Conservation (phyloP, 1,284 basidiomycete species). For the Acaromyces ingoldii region DNA sequence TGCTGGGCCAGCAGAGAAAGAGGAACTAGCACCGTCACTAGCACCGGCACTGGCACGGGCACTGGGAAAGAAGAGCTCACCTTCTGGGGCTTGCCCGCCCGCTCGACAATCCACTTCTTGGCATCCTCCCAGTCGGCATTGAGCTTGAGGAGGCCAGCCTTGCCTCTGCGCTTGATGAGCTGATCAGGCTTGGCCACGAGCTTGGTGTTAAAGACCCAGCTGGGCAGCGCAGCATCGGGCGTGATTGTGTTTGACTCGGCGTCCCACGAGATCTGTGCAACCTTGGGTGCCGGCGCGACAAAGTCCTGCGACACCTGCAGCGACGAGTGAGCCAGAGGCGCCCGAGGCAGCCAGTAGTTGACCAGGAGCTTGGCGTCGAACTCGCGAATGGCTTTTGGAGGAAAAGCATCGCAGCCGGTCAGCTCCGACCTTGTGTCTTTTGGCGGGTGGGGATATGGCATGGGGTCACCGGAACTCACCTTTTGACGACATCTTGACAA, state of each 20-base stretch:
- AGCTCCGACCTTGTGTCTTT: background rate
- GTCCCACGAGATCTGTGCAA: slow-evolving; percentile 68
- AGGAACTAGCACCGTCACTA: no score
- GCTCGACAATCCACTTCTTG: slow-evolving; percentile 71
- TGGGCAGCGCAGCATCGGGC: slow-evolving; percentile 67
- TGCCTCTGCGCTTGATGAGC: slow-evolving; percentile 98
- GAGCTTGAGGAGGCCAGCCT: slow-evolving; percentile 83
- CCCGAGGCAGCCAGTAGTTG: slow-evolving; percentile 50
- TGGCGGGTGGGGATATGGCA: background rate
- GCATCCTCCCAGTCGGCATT: slow-evolving; percentile 83
- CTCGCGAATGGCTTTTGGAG: slow-evolving; percentile 42
- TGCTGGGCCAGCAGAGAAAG: no score
- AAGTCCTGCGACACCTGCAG: slow-evolving; percentile 41
- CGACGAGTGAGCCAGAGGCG: slow-evolving; percentile 40
- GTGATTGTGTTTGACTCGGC: slow-evolving; percentile 73
- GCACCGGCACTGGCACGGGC: no score
- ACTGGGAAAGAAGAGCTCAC: slow-evolving; percentile 58
- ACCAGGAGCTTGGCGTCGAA: slow-evolving; percentile 51
- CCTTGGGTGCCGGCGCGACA: slow-evolving; percentile 44
- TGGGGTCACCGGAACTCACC: background rate
- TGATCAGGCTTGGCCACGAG: slow-evolving; percentile 64
- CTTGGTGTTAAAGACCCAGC: slow-evolving; percentile 64
- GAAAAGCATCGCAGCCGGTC: background rate
- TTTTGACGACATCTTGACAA: background rate
- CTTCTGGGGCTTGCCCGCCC: slow-evolving; percentile 89